Percentiles rank a stretch among this genome's conserved stretches.
These are phyloP conservation scores for Kodamaea kakaduensis DNA, from an alignment of 805 yeast species.

Conservation along the genomic window DNA sequence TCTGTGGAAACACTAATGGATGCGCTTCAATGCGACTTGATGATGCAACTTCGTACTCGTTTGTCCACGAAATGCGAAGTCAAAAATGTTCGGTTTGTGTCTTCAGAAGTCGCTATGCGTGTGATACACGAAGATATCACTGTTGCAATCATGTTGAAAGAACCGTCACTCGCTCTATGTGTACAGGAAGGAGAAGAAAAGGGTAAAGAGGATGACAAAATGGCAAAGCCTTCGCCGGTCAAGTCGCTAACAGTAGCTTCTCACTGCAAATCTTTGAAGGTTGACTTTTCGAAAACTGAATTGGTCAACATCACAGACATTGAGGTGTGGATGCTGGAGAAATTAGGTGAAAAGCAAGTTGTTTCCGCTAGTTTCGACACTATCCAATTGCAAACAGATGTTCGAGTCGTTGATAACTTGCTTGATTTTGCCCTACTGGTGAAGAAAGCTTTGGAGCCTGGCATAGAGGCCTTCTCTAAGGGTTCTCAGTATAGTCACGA, in stretches of 20 bases:
- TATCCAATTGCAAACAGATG: conserved; percentile 18
- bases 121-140: conserved; percentile 20
- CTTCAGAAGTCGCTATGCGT: conserved; percentile 37
- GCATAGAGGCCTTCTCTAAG: conserved; percentile 16
- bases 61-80: conserved; percentile 32
- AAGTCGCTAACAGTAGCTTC: conserved; percentile 23
- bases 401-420: conserved; percentile 22
- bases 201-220: conserved; percentile 6
- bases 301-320: conserved; percentile 22
- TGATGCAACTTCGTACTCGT: conserved; percentile 38
- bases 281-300: background rate
- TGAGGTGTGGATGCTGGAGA: conserved; percentile 34
- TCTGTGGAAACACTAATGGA: conserved; percentile 56
- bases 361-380: conserved; percentile 20
- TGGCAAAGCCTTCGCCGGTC: conserved; percentile 1
- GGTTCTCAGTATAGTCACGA: conserved; percentile 10
- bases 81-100: conserved; percentile 43
- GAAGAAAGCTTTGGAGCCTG: conserved; percentile 13
- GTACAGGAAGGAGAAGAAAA: conserved; percentile 18
- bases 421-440: conserved; percentile 15
- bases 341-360: conserved; percentile 13
- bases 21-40: conserved; percentile 55
- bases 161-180: conserved; percentile 37
- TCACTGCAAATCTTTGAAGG: conserved; percentile 25
- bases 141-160: conserved; percentile 10